Evolutionary conservation across 1,284 basidiomycete species (phyloP), one percentile per base, ranked within the genome.

Genomic region (Trametes sp.): DNA sequence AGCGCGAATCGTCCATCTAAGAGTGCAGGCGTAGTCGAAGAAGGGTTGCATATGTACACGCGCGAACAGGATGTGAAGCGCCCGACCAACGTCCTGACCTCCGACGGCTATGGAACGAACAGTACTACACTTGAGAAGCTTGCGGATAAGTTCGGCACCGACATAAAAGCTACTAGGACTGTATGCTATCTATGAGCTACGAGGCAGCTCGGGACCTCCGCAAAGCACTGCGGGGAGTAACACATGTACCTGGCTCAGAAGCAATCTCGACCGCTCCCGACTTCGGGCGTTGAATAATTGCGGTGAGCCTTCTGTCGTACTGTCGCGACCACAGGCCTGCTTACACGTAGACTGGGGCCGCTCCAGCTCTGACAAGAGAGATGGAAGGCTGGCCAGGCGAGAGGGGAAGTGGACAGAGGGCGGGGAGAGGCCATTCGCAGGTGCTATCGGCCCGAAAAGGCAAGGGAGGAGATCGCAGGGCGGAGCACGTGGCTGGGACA

Each of bases 401-500:
- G 59, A 56, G 19, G 53, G 11, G 56, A 51, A 59, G 63, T 45
- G 57, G 59, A 36, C 45, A 21, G 41, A 54, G 28, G 26, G 54
- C 54, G 62, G 54, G 3, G 55, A 21, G 31, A 11, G 31, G 31
- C 31, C 31, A 38, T 63, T 51, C 54, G 59, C 41, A 59, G 56
- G 53, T 24, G 58, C 36, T 36, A 45, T 52, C 45, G 14, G 45
- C 64, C 54, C 31, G 29, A 56, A 68, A 68, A 57, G 66, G 66
- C 62, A 65, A 50, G 49, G 35, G 54, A 48, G 58, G 33, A 31
- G 64, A 68, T 68, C 64, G 46, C 42, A 45, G 19, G 46, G 49
- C 24, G 24, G 21, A 6, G 48, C 66, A 68, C 66, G 66, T 68
- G 66, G 63, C 44, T 24, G 10, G 26, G 54, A 41, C 52, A 59